Evolutionary conservation across 202 grass and related monocot genomes (phyloP).

Genomic region (Tripidium arundinaceum): DNA sequence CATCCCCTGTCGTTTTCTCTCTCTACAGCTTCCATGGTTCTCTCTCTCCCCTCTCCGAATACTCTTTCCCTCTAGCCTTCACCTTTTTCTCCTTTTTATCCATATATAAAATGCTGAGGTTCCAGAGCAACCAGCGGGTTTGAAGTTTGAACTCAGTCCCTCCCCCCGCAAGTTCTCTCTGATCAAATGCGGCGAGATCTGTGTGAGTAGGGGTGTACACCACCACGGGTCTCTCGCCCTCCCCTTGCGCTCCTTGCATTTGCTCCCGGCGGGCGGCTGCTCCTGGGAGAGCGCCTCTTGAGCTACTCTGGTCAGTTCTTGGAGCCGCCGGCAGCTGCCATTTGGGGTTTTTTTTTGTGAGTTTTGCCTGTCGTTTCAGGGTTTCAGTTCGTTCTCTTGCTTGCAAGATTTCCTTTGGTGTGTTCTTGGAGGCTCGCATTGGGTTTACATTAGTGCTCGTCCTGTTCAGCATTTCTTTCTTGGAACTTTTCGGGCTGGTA

Average conservation of each 20-base stretch:
- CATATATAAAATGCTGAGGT: slow-evolving; percentile 3
- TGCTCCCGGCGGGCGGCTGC: too few relatives aligned
- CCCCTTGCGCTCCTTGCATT: not conserved
- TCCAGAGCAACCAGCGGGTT: slow-evolving; percentile 8
- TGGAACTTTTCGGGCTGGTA: not conserved
- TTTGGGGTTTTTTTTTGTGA: not conserved
- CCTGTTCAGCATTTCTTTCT: not conserved
- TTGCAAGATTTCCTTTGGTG: not conserved
- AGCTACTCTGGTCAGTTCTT: not conserved
- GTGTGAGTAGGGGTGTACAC: not conserved
- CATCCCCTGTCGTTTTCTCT: not conserved
- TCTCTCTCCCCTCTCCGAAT: not conserved
- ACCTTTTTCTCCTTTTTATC: not conserved
- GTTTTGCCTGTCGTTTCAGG: not conserved
- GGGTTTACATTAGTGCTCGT: not conserved
- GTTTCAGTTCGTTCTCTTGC: not conserved
- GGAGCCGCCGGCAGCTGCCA: not conserved
- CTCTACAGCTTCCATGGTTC: slow-evolving; percentile 6
- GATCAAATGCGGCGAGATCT: slow-evolving; percentile 29
- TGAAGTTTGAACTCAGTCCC: not conserved
- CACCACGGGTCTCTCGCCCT: not conserved
- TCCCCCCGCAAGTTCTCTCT: not conserved
- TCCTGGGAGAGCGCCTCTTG: not conserved
- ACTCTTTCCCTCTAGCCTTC: not conserved
- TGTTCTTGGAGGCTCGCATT: not conserved